Conservation (phyloP, 176 grass and related monocot genomes). For the Aegilops longissima region DNA sequence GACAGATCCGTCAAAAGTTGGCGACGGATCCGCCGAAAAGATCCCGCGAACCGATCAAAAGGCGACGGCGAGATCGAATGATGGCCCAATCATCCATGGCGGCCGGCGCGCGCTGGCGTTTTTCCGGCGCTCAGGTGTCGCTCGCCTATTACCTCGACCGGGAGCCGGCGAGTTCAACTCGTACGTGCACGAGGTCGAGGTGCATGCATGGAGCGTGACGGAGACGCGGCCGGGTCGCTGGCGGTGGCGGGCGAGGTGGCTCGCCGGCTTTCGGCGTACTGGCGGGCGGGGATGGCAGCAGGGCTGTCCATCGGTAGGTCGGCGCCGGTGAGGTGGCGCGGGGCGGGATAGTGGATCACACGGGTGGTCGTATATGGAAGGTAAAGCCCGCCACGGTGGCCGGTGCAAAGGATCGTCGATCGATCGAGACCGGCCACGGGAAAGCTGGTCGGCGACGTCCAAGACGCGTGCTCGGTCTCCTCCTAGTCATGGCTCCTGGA, state of each 20-base stretch:
- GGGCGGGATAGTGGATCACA: neutral
- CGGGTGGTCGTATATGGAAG: conserved; percentile 11
- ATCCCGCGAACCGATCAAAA: conserved; percentile 4
- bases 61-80: neutral
- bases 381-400: conserved; percentile 7
- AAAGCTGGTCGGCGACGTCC: neutral
- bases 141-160: neutral
- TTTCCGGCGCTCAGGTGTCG: neutral
- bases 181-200: neutral
- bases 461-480: conserved; percentile 9
- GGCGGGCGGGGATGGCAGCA: conserved; percentile 9
- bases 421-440: neutral
- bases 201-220: neutral
- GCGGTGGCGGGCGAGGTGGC: neutral
- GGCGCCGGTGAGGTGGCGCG: conserved; percentile 36
- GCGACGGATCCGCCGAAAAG: conserved; percentile 2
- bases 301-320: neutral
- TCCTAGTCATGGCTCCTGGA: neutral
- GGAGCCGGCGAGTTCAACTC: neutral
- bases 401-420: conserved; percentile 2
- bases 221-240: neutral
- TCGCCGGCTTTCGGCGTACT: conserved; percentile 45
- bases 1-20: conserved; percentile 36
- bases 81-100: conserved; percentile 1
- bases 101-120: neutral